Conservation (phyloP, 2,329 filamentous ascomycete species). For the Penicillium sumatraense region DNA sequence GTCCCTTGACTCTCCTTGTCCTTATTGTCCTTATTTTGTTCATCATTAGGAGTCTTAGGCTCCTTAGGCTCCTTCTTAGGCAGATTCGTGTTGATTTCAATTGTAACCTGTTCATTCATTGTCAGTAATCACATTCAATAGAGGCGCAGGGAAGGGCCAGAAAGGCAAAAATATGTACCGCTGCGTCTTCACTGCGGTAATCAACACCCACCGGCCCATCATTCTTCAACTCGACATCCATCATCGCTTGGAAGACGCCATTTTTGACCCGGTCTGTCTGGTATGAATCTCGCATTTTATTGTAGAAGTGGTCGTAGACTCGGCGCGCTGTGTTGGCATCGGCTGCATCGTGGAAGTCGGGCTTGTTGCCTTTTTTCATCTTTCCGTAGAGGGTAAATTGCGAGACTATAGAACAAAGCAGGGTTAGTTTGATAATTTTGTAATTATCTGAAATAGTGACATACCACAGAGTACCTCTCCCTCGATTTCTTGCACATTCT, state of each 20-base stretch:
- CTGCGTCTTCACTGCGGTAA: constrained; percentile 61
- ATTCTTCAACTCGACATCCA: constrained; percentile 93
- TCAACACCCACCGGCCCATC: constrained; percentile 73
- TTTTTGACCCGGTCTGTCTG: constrained; percentile 78
- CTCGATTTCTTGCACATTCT: constrained; percentile 80
- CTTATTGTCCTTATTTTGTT: constrained; percentile 11
- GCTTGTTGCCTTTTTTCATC: constrained; percentile 95
- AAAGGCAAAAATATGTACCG: constrained; percentile 52
- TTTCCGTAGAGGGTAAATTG: constrained; percentile 94
- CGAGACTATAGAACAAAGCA: constrained; percentile 77
- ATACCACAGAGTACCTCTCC: constrained; percentile 94
- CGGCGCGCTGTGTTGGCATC: constrained; percentile 75
- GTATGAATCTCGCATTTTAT: constrained; percentile 75
- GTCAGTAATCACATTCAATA: constrained; percentile 8
- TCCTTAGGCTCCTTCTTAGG: constrained; percentile 43
- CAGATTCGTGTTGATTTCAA: constrained; percentile 52
- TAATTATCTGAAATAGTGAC: constrained; percentile 24
- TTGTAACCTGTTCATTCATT: constrained; percentile 44
- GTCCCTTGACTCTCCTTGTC: constrained; percentile 1
- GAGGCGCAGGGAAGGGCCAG: constrained; percentile 26
- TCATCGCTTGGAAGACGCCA: constrained; percentile 98
- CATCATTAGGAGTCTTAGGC: constrained; percentile 15
- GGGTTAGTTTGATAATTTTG: not conserved
- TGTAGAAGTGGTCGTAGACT: constrained; percentile 83
- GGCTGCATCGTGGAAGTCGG: constrained; percentile 89